Percentiles rank a stretch among this genome's conserved stretches.
Evolutionary conservation across 257 asterid genomes (phyloP).

Genomic region (Solanum bukasovii): DNA sequence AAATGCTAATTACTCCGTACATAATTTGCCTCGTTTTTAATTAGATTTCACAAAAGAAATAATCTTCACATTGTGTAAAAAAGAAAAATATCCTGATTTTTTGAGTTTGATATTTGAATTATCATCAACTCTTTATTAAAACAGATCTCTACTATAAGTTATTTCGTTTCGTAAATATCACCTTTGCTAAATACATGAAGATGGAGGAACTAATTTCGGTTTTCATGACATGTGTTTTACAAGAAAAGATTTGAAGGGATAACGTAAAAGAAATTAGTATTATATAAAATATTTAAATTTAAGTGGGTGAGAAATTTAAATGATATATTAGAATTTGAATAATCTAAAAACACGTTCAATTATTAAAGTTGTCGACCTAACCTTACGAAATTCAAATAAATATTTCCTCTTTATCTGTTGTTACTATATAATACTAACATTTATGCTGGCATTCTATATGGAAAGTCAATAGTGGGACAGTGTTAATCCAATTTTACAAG

Average conservation of each 20-base stretch:
- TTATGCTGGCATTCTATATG: not conserved
- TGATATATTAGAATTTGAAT: not conserved
- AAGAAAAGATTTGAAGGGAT: not conserved
- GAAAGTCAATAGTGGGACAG: not conserved
- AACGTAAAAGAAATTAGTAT: not conserved
- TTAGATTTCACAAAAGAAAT: not conserved
- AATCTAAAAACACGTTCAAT: not conserved
- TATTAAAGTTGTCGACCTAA: not conserved
- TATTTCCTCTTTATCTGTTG: not conserved
- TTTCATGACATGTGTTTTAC: not conserved
- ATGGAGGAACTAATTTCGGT: no score
- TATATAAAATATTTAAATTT: not conserved
- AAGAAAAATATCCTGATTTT: not conserved
- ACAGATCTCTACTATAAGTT: no score
- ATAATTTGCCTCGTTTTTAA: not conserved
- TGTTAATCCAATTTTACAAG: not conserved
- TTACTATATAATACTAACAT: not conserved
- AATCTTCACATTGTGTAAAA: not conserved
- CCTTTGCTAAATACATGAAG: not conserved
- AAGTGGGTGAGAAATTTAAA: not conserved
- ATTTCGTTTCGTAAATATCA: no score
- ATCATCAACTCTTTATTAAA: no score
- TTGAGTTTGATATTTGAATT: no score
- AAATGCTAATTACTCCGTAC: not conserved
- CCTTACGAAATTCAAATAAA: not conserved